A percentile compares a stretch with the other conserved stretches of the same genome.
phyloP scores from a whole-genome alignment of 1,139 yeast genomes.

The Taphrina pruni region DNA sequence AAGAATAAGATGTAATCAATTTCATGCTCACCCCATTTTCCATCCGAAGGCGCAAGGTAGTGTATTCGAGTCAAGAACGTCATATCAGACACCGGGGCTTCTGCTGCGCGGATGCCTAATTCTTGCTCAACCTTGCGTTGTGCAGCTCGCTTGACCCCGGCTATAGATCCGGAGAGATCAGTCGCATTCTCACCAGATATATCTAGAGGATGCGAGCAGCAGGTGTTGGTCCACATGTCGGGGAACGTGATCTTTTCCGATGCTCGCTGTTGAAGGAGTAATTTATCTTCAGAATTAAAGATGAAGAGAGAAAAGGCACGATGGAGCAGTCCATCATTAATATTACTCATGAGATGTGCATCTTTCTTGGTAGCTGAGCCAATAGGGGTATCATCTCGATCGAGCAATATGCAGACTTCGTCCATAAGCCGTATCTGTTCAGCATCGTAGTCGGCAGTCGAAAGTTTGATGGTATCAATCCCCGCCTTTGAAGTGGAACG shows the following conservation, averaged over 20 bases:
- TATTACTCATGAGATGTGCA: conserved; percentile 88
- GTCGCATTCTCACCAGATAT: conserved; percentile 64
- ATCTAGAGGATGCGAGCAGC: conserved; percentile 96
- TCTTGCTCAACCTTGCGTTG: conserved; percentile 91
- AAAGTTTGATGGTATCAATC: conserved; percentile 47
- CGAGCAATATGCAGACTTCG: conserved; percentile 92
- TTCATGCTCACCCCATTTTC: conserved; percentile 97
- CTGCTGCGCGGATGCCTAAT: conserved; percentile 73
- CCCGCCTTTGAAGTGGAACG: not conserved
- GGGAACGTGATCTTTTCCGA: conserved; percentile 96
- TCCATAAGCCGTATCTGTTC: conserved; percentile 96
- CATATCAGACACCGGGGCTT: conserved; percentile 68
- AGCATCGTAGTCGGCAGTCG: conserved; percentile 82
- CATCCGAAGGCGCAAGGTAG: conserved; percentile 83
- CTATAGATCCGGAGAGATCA: conserved; percentile 64
- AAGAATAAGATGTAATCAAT: conserved; percentile 90
- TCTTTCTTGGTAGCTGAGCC: conserved; percentile 95
- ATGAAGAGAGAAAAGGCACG: conserved; percentile 94
- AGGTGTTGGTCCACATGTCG: conserved; percentile 90
- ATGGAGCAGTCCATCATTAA: conserved; percentile 82
- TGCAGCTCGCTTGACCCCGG: conserved; percentile 87
- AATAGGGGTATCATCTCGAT: conserved; percentile 80
- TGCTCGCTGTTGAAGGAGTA: conserved; percentile 91
- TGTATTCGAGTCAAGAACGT: conserved; percentile 90
- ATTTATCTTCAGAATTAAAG: conserved; percentile 75